phyloP scores from a whole-genome alignment of 169 alveolate genomes.

The Eimeria maxima region DNA sequence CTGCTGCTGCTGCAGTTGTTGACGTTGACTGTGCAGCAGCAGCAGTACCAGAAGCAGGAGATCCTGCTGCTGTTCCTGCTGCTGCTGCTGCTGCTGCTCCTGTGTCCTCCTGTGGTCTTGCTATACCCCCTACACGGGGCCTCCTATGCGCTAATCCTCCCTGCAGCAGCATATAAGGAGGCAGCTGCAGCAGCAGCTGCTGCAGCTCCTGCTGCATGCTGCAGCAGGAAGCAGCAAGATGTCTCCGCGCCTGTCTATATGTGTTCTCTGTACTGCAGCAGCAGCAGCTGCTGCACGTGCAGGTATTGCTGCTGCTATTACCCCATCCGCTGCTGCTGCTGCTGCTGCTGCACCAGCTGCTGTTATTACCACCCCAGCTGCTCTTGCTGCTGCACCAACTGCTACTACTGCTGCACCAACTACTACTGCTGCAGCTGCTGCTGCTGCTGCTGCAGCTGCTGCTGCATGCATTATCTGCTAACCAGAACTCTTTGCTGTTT shows the following conservation, averaged over 20 bases:
- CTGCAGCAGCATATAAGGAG: conserved; percentile 4
- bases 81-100: no score
- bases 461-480: no score
- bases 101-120: not conserved
- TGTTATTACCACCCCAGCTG: no score
- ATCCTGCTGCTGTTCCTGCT: no score
- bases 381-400: no score
- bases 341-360: no score
- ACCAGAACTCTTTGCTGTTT: not conserved
- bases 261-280: not conserved
- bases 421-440: no score
- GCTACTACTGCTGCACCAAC: no score
- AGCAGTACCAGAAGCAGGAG: no score
- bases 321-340: not conserved
- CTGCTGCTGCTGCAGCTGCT: no score
- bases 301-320: not conserved
- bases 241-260: not conserved
- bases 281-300: not conserved
- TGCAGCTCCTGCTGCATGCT: not conserved
- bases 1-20: not conserved
- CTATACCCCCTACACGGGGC: not conserved
- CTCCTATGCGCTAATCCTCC: conserved; percentile 3
- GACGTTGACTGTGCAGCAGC: not conserved
- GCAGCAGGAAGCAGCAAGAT: conserved; percentile 12
- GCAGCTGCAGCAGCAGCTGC: conserved; percentile 35